phyloP scores from a whole-genome alignment of 23 red algal genomes.

The Gracilaria caudata region DNA sequence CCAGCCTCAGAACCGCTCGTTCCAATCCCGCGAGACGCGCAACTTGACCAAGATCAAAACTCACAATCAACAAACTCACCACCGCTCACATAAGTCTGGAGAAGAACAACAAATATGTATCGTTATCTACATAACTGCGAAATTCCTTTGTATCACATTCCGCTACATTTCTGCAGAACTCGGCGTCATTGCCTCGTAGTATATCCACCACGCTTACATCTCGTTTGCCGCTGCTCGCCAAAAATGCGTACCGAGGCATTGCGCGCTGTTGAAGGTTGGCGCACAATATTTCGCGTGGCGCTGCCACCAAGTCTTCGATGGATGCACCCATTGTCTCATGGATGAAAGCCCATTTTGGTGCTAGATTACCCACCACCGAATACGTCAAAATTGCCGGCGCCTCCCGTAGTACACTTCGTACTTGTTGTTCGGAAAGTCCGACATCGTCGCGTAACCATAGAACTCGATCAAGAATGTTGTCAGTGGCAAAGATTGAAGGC shows the following conservation, averaged over 20 bases:
- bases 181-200: constrained; percentile 60
- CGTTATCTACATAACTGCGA: constrained; percentile 74
- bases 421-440: constrained; percentile 53
- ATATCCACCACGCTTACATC: constrained; percentile 45
- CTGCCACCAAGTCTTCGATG: constrained; percentile 50
- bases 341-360: constrained; percentile 77
- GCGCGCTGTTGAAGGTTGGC: constrained; percentile 72
- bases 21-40: not conserved
- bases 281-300: constrained; percentile 67
- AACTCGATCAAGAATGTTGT: constrained; percentile 57
- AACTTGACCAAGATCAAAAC: not conserved
- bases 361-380: constrained; percentile 71
- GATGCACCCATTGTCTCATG: constrained; percentile 66
- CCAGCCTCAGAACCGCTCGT: constrained; percentile 27
- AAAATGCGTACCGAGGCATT: constrained; percentile 78
- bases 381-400: constrained; percentile 72
- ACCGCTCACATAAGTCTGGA: constrained; percentile 55
- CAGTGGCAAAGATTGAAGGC: constrained; percentile 35
- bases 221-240: constrained; percentile 35
- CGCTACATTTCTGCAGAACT: constrained; percentile 69
- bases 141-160: constrained; percentile 53
- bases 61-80: not conserved
- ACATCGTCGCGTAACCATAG: constrained; percentile 64
- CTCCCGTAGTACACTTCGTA: constrained; percentile 48
- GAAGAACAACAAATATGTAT: constrained; percentile 73